These are phyloP conservation scores for Syzygium aromaticum DNA, from an alignment of 345 rosid species.

Conservation along the genomic window DNA sequence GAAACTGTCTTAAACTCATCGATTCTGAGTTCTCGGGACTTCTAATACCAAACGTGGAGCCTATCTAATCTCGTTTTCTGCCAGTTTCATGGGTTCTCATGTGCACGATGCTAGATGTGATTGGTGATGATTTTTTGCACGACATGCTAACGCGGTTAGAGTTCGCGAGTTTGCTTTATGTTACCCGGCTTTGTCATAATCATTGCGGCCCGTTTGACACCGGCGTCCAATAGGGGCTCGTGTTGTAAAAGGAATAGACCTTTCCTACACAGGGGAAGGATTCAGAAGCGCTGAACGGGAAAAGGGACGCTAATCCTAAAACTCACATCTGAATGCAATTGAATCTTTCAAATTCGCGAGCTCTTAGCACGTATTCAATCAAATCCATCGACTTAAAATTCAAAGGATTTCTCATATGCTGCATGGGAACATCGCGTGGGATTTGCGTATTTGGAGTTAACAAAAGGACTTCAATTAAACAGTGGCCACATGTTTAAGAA, in stretches of 20 bases:
- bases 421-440: not conserved
- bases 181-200: not conserved
- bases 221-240: not conserved
- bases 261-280: not conserved
- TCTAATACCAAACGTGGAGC: not conserved
- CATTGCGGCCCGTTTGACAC: fast-evolving
- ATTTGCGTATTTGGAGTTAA: not conserved
- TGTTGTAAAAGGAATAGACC: not conserved
- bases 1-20: not conserved
- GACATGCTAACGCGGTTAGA: not conserved
- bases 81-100: not conserved
- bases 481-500: not conserved
- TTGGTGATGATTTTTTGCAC: not conserved
- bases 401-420: not conserved
- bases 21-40: not conserved
- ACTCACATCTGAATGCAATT: not conserved
- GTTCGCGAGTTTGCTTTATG: not conserved
- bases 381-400: not conserved
- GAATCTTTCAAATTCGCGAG: not conserved
- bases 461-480: not conserved
- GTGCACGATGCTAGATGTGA: not conserved
- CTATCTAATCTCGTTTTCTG: not conserved
- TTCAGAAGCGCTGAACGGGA: not conserved
- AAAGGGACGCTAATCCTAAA: not conserved
- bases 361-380: not conserved